phyloP scores from a whole-genome alignment of 1,284 basidiomycete genomes.

The Porphyrellus sp. region DNA sequence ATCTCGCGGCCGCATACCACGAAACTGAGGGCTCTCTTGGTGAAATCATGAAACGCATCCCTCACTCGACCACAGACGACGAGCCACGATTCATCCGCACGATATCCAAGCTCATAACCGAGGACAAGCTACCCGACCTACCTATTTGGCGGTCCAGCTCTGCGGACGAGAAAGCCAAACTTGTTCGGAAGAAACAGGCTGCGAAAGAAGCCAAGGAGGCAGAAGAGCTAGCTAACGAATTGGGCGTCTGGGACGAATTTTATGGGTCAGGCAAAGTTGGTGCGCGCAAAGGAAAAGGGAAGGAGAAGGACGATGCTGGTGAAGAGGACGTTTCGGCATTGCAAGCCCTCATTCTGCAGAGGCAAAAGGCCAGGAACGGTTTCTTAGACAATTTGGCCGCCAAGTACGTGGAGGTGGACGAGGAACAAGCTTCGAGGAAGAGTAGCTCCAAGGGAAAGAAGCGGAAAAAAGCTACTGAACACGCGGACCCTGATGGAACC shows the following conservation, averaged over 20 bases:
- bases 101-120: slow-evolving; percentile 66
- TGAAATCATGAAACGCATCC: slow-evolving; percentile 79
- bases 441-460: slow-evolving; percentile 53
- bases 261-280: slow-evolving; percentile 79
- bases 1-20: slow-evolving; percentile 73
- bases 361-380: slow-evolving; percentile 65
- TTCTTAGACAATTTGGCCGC: slow-evolving; percentile 78
- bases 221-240: slow-evolving; percentile 79
- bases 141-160: slow-evolving; percentile 68
- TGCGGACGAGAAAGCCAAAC: slow-evolving; percentile 75
- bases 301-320: slow-evolving; percentile 46
- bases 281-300: slow-evolving; percentile 57
- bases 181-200: slow-evolving; percentile 70
- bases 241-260: slow-evolving; percentile 95
- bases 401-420: slow-evolving; percentile 63
- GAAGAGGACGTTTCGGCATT: slow-evolving; percentile 67
- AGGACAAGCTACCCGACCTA: slow-evolving; percentile 56
- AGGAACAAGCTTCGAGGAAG: slow-evolving; percentile 39
- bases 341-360: slow-evolving; percentile 80
- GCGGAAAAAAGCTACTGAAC: slow-evolving; percentile 39
- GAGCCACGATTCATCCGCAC: slow-evolving; percentile 77
- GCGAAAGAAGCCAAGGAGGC: slow-evolving; percentile 83
- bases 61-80: slow-evolving; percentile 79
- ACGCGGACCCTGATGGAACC: slow-evolving; percentile 37
- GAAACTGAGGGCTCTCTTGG: slow-evolving; percentile 68